Evolutionary conservation across 306 rosid genomes (phyloP).

Genomic region (Cucurbita maxima): DNA sequence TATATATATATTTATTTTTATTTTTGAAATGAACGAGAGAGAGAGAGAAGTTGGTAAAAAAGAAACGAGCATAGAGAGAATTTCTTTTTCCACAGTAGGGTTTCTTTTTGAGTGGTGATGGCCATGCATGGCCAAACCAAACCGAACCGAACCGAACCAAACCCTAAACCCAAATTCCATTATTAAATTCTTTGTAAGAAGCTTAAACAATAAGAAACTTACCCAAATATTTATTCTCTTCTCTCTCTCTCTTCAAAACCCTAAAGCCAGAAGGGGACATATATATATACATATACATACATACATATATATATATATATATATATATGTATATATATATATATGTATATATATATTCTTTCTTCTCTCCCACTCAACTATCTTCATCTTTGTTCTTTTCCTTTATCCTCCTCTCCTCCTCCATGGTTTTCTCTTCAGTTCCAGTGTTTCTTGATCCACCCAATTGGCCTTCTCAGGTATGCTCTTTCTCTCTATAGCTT

Average conservation of each 20-base stretch:
- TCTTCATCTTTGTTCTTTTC: slow-evolving; percentile 15
- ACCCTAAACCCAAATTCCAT: too few species aligned
- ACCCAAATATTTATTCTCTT: neutral
- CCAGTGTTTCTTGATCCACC: slow-evolving; percentile 76
- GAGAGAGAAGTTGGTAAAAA: neutral
- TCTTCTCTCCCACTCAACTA: slow-evolving; percentile 30
- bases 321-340: too few species aligned
- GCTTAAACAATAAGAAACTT: slow-evolving; percentile 36
- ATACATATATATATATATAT: neutral
- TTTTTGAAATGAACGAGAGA: neutral
- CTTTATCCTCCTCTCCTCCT: slow-evolving; percentile 10
- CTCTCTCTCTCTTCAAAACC: neutral
- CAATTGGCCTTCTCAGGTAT: slow-evolving; percentile 64
- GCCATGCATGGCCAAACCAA: slow-evolving; percentile 24
- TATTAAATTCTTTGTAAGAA: slow-evolving; percentile 1
- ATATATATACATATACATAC: neutral
- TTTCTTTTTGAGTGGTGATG: slow-evolving; percentile 2
- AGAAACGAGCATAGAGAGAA: neutral
- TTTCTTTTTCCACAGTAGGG: slow-evolving; percentile 11
- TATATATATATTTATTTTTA: too few species aligned
- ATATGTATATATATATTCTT: neutral
- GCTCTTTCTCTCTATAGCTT: slow-evolving; percentile 7
- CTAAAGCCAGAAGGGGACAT: slow-evolving; percentile 18
- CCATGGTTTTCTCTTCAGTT: slow-evolving; percentile 72
- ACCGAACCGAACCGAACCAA: too few species aligned